A percentile compares a stretch with the other conserved stretches of the same genome.
Conservation (phyloP, 2,329 filamentous ascomycete species). For the Sarocladiaceae sp. region DNA sequence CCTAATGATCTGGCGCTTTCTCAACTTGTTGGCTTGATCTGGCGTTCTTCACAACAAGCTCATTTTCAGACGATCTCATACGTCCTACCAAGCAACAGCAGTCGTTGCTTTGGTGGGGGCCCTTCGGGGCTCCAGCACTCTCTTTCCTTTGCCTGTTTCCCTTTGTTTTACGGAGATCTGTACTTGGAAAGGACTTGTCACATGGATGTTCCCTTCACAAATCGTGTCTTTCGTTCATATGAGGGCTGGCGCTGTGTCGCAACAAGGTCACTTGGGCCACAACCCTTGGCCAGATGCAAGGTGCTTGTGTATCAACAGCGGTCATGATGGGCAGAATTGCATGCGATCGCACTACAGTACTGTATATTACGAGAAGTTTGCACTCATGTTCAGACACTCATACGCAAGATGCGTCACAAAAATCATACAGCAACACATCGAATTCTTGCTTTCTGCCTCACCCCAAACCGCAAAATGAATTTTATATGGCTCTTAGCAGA, state of each 20-base stretch:
- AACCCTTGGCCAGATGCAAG: neutral
- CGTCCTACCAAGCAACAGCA: no score
- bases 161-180: constrained; percentile 5
- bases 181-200: constrained; percentile 5
- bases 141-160: constrained; percentile 5
- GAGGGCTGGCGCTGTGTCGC: neutral
- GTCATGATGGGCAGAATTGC: neutral
- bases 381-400: constrained; percentile 8
- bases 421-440: neutral
- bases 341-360: neutral
- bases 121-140: neutral
- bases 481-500: constrained; percentile 2
- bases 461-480: neutral
- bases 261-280: no score
- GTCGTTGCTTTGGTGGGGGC: neutral
- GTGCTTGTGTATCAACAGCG: neutral
- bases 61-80: no score
- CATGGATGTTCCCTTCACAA: constrained; percentile 2
- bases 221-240: neutral
- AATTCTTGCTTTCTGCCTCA: neutral
- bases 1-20: neutral
- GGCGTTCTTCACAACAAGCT: constrained; percentile 5
- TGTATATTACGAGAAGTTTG: constrained; percentile 8
- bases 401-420: constrained; percentile 7
- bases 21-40: neutral